These are phyloP conservation scores for Fomitopsis betulina DNA, from an alignment of 1,284 basidiomycete species.

Conservation along the genomic window DNA sequence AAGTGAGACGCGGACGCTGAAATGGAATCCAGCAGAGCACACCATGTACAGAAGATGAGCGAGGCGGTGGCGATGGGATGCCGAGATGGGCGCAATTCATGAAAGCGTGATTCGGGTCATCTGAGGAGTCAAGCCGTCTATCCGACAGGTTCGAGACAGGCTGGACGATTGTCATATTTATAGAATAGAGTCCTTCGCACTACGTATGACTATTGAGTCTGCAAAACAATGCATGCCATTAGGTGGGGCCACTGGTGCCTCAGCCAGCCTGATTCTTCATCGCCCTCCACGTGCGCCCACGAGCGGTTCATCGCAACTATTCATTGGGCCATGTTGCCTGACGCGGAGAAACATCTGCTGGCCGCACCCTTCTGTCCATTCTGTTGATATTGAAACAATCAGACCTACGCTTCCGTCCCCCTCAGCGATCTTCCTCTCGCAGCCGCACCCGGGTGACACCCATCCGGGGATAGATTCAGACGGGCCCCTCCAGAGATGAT, in stretches of 20 bases:
- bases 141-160: too few species aligned
- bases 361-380: conserved; percentile 4
- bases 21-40: too few species aligned
- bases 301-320: conserved; percentile 21
- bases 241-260: conserved; percentile 14
- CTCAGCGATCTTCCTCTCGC: conserved; percentile 5
- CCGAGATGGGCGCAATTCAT: too few species aligned
- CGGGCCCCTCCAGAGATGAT: too few species aligned
- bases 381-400: conserved; percentile 10
- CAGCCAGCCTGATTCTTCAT: conserved; percentile 3
- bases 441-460: neutral
- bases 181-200: neutral
- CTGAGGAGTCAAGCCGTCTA: too few species aligned
- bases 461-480: neutral
- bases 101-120: too few species aligned
- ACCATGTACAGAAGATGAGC: too few species aligned
- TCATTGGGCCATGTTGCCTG: conserved; percentile 12
- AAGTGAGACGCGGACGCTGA: too few species aligned
- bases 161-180: too few species aligned
- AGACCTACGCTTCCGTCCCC: neutral
- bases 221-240: conserved; percentile 22
- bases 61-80: too few species aligned
- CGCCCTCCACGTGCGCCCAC: conserved; percentile 23
- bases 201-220: conserved; percentile 4
- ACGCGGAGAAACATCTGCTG: neutral